Evolutionary conservation across 2,329 filamentous ascomycete species (phyloP).

Genomic region (Calonectria pteridis): DNA sequence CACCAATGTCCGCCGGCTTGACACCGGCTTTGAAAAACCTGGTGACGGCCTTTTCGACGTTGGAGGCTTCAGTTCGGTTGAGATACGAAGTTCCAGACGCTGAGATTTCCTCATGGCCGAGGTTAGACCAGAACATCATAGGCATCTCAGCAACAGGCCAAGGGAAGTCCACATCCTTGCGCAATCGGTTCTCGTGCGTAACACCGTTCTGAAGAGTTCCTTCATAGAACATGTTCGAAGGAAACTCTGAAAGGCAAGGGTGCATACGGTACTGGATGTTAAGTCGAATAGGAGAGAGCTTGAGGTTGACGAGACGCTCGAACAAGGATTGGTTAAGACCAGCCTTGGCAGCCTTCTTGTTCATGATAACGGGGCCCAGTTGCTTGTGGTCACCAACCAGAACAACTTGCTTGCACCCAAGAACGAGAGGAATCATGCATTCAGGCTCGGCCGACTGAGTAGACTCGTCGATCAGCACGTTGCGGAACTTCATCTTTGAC

Average conservation of each 20-base stretch:
- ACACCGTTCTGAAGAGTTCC: constrained; percentile 97
- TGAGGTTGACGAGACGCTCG: constrained; percentile 93
- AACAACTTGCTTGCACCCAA: constrained; percentile 99
- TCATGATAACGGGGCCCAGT: constrained; percentile 98
- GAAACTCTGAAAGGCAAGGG: constrained; percentile 95
- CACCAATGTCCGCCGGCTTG: constrained; percentile 92
- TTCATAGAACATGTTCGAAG: constrained; percentile 99
- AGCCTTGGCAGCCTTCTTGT: constrained; percentile 99
- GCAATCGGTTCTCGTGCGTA: constrained; percentile 87
- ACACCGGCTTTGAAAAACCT: constrained; percentile 99
- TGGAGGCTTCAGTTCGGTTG: constrained; percentile 95
- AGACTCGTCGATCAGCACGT: constrained; percentile 97
- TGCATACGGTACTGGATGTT: constrained; percentile 99
- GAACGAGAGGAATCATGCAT: constrained; percentile 97
- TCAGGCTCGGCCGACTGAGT: constrained; percentile 98
- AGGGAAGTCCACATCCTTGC: constrained; percentile 95
- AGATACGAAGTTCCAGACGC: constrained; percentile 98
- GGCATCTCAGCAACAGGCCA: constrained; percentile 95
- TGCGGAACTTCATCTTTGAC: constrained; percentile 97
- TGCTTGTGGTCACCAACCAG: constrained; percentile 98
- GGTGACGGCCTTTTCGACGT: constrained; percentile 98
- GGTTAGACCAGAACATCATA: constrained; percentile 99
- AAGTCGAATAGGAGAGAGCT: constrained; percentile 88
- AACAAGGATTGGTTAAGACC: constrained; percentile 98
- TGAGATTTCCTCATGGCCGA: constrained; percentile 97